Evolutionary conservation across 495 filamentous ascomycete species (phyloP).

Genomic region (Rhypophila decipiens): DNA sequence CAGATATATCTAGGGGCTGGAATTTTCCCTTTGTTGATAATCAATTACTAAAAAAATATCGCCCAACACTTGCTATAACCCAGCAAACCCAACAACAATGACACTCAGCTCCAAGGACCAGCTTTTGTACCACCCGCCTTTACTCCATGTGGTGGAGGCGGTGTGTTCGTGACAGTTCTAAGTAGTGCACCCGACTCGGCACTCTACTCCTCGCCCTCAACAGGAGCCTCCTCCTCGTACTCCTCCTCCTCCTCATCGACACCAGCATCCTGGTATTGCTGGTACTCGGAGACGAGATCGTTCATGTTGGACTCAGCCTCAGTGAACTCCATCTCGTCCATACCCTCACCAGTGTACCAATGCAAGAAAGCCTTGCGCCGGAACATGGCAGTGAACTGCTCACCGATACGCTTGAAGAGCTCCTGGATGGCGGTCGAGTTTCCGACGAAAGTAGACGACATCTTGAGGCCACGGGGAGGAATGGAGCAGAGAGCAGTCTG

Average conservation of each 20-base stretch:
- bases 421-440: conserved; percentile 99
- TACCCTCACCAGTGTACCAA: conserved; percentile 99
- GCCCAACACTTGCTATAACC: neutral
- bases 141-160: too few species aligned
- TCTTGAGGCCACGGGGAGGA: conserved; percentile 94
- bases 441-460: conserved; percentile 98
- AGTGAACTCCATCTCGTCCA: conserved; percentile 99
- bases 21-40: conserved; percentile 8
- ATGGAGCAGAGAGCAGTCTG: conserved; percentile 99
- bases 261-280: conserved; percentile 99
- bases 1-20: conserved; percentile 15
- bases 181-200: too few species aligned
- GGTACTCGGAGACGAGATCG: conserved; percentile 99
- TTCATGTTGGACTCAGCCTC: conserved; percentile 99
- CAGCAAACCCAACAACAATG: conserved; percentile 5
- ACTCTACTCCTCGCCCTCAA: conserved; percentile 47
- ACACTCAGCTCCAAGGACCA: too few species aligned
- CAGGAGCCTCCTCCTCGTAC: conserved; percentile 54
- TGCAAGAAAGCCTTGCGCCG: conserved; percentile 99
- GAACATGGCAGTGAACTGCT: conserved; percentile 99
- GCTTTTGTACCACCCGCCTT: too few species aligned
- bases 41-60: conserved; percentile 14
- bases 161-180: too few species aligned
- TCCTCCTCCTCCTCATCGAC: conserved; percentile 65
- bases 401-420: conserved; percentile 99